Conservation (phyloP, 2,329 filamentous ascomycete species). For the Penicillium nordicum region DNA sequence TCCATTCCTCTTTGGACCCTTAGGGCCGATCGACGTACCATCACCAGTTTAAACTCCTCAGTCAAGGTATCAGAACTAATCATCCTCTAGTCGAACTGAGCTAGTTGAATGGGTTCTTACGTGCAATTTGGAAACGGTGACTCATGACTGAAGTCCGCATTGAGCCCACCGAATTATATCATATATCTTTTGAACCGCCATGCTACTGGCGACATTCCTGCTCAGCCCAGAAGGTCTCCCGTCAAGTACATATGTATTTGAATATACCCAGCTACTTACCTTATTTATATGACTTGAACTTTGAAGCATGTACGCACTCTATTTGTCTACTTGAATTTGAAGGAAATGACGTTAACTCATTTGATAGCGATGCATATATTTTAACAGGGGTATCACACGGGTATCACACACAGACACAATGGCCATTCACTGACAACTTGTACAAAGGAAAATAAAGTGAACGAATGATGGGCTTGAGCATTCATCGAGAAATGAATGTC, state of each 20-base stretch:
- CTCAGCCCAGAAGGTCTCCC: no score
- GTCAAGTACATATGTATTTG: background rate
- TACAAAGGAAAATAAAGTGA: background rate
- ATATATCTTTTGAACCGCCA: background rate
- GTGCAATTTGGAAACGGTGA: no score
- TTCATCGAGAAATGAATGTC: no score
- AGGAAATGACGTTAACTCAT: background rate
- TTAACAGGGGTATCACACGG: no score
- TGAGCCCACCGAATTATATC: background rate
- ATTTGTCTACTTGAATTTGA: background rate
- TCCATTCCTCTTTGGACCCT: no score
- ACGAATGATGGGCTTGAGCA: background rate
- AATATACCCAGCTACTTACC: background rate
- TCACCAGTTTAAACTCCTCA: no score
- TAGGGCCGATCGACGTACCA: no score
- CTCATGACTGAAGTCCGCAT: background rate
- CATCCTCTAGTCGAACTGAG: no score
- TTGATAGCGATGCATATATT: background rate
- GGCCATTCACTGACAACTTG: no score
- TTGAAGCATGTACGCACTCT: background rate
- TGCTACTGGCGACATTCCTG: background rate
- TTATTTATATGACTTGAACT: background rate
- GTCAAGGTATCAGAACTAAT: no score
- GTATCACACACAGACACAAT: background rate
- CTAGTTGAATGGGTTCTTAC: no score